Evolutionary conservation across 2,329 filamentous ascomycete genomes (phyloP).

Genomic region (Microdochium trichocladiopsis): DNA sequence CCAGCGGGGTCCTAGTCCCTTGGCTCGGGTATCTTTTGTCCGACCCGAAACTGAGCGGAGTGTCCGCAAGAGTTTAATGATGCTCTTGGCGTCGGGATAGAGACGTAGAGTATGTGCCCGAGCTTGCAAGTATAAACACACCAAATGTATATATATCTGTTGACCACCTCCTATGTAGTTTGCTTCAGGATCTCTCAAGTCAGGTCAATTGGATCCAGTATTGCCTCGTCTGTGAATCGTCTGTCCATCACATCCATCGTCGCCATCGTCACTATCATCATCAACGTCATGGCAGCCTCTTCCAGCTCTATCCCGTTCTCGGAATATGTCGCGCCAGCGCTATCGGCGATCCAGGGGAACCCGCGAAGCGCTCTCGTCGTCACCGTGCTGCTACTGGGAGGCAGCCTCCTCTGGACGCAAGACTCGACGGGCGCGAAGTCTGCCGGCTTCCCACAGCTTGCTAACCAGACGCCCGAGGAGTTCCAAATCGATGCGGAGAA

Average conservation of each 20-base stretch:
- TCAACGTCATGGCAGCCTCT: neutral
- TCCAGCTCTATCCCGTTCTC: neutral
- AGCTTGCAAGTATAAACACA: neutral
- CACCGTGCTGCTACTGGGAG: neutral
- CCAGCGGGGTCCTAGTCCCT: neutral
- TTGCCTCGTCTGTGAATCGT: neutral
- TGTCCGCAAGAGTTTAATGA: neutral
- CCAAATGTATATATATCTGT: neutral
- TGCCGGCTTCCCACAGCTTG: neutral
- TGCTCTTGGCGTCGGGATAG: neutral
- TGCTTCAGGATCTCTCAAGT: neutral
- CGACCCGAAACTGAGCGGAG: neutral
- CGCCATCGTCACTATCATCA: neutral
- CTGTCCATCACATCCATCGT: neutral
- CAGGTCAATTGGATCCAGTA: neutral
- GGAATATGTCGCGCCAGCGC: neutral
- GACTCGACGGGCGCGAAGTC: neutral
- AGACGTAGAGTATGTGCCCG: neutral
- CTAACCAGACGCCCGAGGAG: neutral
- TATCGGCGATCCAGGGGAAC: neutral
- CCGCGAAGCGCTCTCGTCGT: neutral
- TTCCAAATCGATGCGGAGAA: neutral
- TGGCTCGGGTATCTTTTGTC: neutral
- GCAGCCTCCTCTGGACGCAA: neutral
- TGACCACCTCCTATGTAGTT: neutral